Base-by-base conservation (phyloP, 805 yeast species). In the Suhomyces kilbournensis region DNA sequence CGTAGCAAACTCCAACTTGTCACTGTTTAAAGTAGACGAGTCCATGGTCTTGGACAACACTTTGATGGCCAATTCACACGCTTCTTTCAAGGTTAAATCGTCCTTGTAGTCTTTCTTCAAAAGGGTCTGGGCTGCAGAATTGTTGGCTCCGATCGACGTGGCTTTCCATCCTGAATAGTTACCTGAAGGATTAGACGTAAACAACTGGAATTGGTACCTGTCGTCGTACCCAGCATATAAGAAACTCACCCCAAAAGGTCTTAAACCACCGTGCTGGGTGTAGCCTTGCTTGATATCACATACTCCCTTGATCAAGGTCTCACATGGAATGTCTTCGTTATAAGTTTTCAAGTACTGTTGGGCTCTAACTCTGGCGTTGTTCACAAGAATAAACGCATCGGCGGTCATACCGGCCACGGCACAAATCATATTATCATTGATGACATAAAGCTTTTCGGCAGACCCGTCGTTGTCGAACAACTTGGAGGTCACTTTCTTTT, bases 121-220 rank as follows among this genome's bases (percentile, higher is more conserved):
- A 57, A 94, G 75, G 0, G 99, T 93, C 75, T 94, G 99, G 1
- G 97, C 97, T 44, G 97, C 92, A 7, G 96, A 83, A 57, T 90
- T 91, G 74, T 94, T 94, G 48, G 97, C 97, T 42, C 99, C 99
- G 54, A 94, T 92, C 61, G 90, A 81, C 32, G 97, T 93, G 44
- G 99, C 99, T 72, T 89, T 91, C 99, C 99, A 94, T 23, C 99
- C 98, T 19, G 96, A 83, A 69, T 92, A 94, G 73, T 94, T 94
- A 25, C 99, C 99, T 0, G 97, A 89, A 12, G 99, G 99, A 68
- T 94, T 94, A 22, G 96, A 88, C 5, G 97, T 92, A 74, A 86
- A 94, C 59, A 94, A 77, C 71, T 94, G 99, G 77, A 87, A 94
- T 30, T 91, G 91, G 63, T 85, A 86, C 63, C 90, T 76, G 50